Conservation (phyloP, 2,329 filamentous ascomycete genomes). For the Trichoderma brevicompactum region DNA sequence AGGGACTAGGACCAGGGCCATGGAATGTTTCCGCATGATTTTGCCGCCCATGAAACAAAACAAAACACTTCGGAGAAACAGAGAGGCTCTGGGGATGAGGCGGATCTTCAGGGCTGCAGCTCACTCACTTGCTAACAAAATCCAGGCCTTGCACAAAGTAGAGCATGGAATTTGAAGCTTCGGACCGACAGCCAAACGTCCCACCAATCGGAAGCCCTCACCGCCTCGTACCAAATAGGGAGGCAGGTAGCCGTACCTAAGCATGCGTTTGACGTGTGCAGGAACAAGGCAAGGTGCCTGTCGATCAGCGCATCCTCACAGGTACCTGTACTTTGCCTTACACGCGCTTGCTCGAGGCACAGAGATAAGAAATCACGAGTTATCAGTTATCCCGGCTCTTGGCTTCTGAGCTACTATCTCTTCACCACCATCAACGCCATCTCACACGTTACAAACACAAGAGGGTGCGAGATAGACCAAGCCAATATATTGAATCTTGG, state of each 20-base stretch:
- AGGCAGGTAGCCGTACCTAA: not conserved
- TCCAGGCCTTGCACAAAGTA: not conserved
- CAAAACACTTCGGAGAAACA: constrained; percentile 5
- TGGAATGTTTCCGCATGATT: constrained; percentile 6
- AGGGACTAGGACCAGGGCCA: not conserved
- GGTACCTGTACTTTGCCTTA: not conserved
- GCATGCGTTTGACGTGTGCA: constrained; percentile 4
- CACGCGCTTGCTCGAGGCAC: no score
- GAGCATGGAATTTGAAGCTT: not conserved
- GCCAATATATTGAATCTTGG: not conserved
- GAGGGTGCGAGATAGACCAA: not conserved
- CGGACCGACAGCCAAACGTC: constrained; percentile 1
- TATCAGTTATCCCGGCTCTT: not conserved
- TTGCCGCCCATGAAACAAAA: constrained; percentile 7
- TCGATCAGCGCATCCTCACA: constrained; percentile 5
- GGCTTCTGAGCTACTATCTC: not conserved
- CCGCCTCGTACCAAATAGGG: not conserved
- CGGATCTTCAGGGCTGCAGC: not conserved
- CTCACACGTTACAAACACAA: constrained; percentile 12
- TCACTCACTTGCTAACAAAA: no score
- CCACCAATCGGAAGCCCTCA: constrained; percentile 1
- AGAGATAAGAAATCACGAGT: not conserved
- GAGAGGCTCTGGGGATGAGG: not conserved
- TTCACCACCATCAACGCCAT: not conserved
- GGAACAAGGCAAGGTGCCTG: not conserved